Conservation (phyloP, 78 protist genomes). For the Dictyostelium intermedium region DNA sequence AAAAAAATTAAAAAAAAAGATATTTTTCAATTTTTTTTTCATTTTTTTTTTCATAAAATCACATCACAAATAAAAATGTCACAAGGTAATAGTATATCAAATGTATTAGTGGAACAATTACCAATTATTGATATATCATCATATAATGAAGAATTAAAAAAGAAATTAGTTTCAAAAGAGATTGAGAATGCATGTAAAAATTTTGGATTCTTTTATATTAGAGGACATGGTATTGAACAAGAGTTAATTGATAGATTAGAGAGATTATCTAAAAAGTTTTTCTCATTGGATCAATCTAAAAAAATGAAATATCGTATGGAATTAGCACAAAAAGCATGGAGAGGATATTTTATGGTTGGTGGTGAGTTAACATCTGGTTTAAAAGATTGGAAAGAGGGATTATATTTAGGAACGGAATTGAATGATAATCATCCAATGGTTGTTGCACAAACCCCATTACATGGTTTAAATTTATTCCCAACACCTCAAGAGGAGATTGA, state of each 20-base stretch:
- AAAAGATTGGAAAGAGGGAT: constrained; percentile 72
- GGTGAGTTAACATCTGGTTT: constrained; percentile 50
- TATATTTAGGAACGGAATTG: constrained; percentile 60
- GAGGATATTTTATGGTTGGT: constrained; percentile 65
- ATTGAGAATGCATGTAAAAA: background rate
- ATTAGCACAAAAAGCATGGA: constrained; percentile 56
- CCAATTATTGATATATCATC: constrained; percentile 18
- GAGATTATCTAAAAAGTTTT: constrained; percentile 30
- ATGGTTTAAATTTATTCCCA: background rate
- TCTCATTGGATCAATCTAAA: background rate
- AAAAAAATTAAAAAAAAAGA: too few species aligned
- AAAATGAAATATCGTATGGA: constrained; percentile 55
- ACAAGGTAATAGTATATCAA: background rate
- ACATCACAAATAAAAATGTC: background rate
- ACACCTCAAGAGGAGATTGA: background rate
- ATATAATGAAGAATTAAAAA: background rate
- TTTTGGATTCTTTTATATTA: constrained; percentile 70
- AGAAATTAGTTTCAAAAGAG: background rate
- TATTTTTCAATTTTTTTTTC: background rate
- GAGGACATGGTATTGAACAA: constrained; percentile 42
- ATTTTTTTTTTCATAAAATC: background rate
- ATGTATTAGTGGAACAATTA: background rate
- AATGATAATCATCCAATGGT: constrained; percentile 33
- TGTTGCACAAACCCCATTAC: constrained; percentile 4
- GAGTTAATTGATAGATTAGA: constrained; percentile 47